Evolutionary conservation across 2,329 filamentous ascomycete species (phyloP), one percentile per base, ranked within the genome.

Genomic region (Penicillium corylophilum): DNA sequence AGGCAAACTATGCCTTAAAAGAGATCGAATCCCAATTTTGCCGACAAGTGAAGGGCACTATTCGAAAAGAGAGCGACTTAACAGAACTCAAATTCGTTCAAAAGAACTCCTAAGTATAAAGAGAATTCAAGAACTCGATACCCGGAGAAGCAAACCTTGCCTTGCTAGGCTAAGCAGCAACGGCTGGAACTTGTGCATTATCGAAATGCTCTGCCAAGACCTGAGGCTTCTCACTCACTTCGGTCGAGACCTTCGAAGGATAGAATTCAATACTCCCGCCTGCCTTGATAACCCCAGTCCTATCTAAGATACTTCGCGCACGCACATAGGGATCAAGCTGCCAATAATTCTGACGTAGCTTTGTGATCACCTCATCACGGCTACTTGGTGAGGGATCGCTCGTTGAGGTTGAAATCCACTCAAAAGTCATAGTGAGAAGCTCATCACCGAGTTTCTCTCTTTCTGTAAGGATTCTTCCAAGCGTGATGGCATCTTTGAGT

Each of bases 201-300:
- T 48, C 28, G 15, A 48, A 24, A 16, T 39, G 18, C 9, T 51
- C 31, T 4, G 13, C 29, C 20, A 36, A 26, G 16, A 42, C 26
- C 22, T n/a, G n/a, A 1, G 23, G 40, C 33, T 46, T 56, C 22
- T 51, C 26, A n/a, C 33, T 38, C 12, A 26, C 23, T 8, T 36
- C n/a, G 3, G n/a, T 18, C 3, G 16, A 13, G 2, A 28, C 26
- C 18, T 38, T 28, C n/a, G 26, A 8, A 24, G 57, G 55, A 40
- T 62, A 60, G 31, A 52, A 60, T 16, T 58, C 53, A 22, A 60
- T 50, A 10, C 31, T 51, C 1, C 57, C 57, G 2, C 46, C 53
- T 5, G 45, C 55, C n/a, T 55, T 45, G 29, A 60, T 56, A 18
- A 60, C 51, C 2, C 57, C 51, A 5, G 51, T 55, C n/a, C 57